Evolutionary conservation across 2,329 filamentous ascomycete species (phyloP), one percentile per base, ranked within the genome.

Genomic region (Aspergillus ibericus): DNA sequence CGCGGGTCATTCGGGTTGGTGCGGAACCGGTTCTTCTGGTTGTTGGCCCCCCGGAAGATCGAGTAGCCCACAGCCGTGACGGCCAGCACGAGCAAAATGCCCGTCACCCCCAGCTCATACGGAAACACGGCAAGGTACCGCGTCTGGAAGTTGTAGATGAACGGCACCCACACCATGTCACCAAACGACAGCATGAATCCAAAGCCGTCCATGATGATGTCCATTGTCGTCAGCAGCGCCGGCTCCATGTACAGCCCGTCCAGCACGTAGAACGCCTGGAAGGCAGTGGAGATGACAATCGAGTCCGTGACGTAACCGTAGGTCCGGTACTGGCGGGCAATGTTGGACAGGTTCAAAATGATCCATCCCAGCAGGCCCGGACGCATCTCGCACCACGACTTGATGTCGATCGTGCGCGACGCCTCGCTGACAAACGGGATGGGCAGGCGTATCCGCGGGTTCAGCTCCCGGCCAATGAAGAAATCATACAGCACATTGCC

Each of bases 151-250:
- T 87, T 90, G 81, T 96, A 98, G 59, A 91, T 82, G 73, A 96
- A 96, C 0, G 93, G 93, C 2, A 97, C 85, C 93, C 93, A 98
- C 61, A 90, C 90, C 5, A 97, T 82, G 69, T 98, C 93, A 56
- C 92, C 93, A 72, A 97, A 97, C 1, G 91, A 82, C 34, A 98
- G 83, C 93, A 98, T 98, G 80, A 92, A 92, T 54, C 93, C 93
- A 67, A 98, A 96, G 5, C 93, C 93, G 68, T 98, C 93, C 42
- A 88, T 91, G 53, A 89, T 96, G 65, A 97, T 89, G 72, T 98
- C 93, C 78, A 98, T 97, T 32, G 92, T 97, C 1, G 93, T 97
- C 63, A 97, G 80, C 62, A 97, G 89, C 2, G 92, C 89, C 0
- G 90, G 83, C 75, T 98, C 93, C 84, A 93, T 95, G 80, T 88